Percentiles rank a stretch among this genome's conserved stretches.
Evolutionary conservation across 345 rosid species (phyloP).

Genomic region (Gossypium mustelinum): DNA sequence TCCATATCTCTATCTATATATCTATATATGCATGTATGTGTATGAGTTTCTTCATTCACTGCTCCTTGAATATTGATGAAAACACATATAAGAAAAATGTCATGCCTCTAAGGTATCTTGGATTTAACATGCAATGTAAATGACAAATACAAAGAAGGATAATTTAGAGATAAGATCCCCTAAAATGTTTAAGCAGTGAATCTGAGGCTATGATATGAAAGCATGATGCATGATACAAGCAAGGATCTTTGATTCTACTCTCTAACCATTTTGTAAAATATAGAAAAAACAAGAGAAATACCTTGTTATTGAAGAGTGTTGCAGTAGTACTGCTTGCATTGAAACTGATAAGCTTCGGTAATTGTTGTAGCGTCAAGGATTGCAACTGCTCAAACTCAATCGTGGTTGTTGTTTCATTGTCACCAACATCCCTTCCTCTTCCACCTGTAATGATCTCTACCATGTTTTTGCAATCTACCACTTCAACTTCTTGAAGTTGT

Average conservation of each 20-base stretch:
- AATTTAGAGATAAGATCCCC: not conserved
- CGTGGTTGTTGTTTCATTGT: not conserved
- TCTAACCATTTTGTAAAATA: not conserved
- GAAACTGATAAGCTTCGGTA: slow-evolving; percentile 17
- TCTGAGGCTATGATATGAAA: not conserved
- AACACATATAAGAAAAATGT: not conserved
- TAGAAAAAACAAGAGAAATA: not conserved
- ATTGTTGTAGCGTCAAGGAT: not conserved
- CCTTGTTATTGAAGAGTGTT: slow-evolving; percentile 7
- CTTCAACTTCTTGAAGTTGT: slow-evolving; percentile 19
- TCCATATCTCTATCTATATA: no score
- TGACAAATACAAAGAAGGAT: not conserved
- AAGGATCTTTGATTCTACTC: not conserved
- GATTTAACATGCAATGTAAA: not conserved
- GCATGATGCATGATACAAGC: not conserved
- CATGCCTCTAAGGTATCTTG: not conserved
- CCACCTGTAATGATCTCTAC: slow-evolving; percentile 16
- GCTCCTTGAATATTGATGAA: not conserved
- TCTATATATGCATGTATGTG: not conserved
- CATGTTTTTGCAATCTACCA: slow-evolving; percentile 14
- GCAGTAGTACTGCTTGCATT: not conserved
- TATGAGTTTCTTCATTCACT: not conserved
- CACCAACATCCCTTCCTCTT: not conserved
- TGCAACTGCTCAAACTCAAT: not conserved
- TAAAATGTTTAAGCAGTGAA: not conserved